A percentile compares a stretch with the other conserved stretches of the same genome.
These are phyloP conservation scores for Linum usitatissimum DNA, from an alignment of 345 rosid species.

Conservation along the genomic window DNA sequence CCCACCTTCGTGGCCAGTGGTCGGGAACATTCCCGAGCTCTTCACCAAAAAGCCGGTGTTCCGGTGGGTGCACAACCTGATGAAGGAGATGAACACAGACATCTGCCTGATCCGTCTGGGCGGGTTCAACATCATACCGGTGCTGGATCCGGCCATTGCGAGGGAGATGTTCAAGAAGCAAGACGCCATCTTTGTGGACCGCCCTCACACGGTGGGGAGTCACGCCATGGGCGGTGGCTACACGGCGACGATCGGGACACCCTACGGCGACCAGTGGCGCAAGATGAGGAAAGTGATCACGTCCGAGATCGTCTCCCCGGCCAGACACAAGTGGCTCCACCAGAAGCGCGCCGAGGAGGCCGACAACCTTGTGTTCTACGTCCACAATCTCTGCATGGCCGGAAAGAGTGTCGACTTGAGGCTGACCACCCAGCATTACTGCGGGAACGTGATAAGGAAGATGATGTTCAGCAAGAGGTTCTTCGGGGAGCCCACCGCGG, in stretches of 20 bases:
- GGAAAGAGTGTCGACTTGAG: conserved; percentile 21
- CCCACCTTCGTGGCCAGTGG: conserved; percentile 29
- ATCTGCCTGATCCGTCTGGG: conserved; percentile 37
- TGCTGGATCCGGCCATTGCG: conserved; percentile 31
- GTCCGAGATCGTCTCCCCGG: conserved; percentile 25
- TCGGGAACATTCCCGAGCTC: conserved; percentile 31
- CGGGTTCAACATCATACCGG: conserved; percentile 28
- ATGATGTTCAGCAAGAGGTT: conserved; percentile 30
- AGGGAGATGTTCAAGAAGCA: conserved; percentile 29
- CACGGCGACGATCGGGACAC: conserved; percentile 15
- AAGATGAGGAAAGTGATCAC: conserved; percentile 35
- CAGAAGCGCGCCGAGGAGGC: conserved; percentile 32
- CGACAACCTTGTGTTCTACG: conserved; percentile 20
- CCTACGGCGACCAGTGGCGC: conserved; percentile 37
- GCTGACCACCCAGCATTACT: conserved; percentile 23
- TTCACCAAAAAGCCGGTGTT: conserved; percentile 24
- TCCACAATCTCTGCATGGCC: conserved; percentile 2
- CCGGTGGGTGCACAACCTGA: conserved; percentile 33
- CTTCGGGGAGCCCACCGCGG: conserved; percentile 26
- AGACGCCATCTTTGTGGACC: conserved; percentile 24
- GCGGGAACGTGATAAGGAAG: conserved; percentile 36
- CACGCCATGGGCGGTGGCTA: conserved; percentile 15
- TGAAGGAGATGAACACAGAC: conserved; percentile 34
- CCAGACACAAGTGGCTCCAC: conserved; percentile 29
- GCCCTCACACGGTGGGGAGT: conserved; percentile 20